Evolutionary conservation across 108 stramenopile species (phyloP).

Genomic region (Schizochytrium sp.): DNA sequence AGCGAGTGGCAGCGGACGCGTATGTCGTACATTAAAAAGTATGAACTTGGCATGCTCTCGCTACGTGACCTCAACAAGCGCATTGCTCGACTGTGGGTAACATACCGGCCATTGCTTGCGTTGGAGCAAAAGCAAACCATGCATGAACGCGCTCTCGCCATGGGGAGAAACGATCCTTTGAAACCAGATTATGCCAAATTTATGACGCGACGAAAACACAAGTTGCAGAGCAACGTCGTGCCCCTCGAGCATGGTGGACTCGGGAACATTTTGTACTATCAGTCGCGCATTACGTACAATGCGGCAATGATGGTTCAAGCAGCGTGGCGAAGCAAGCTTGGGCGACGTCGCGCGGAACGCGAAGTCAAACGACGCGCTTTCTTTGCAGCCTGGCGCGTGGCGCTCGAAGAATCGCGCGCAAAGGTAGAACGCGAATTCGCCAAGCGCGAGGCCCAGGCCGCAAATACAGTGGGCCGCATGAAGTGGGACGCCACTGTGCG

Average conservation of each 20-base stretch:
- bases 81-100: neutral
- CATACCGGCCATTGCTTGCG: neutral
- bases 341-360: slow-evolving; percentile 28
- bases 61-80: slow-evolving; percentile 23
- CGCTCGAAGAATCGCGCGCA: slow-evolving; percentile 30
- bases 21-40: slow-evolving; percentile 11
- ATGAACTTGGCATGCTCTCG: slow-evolving; percentile 22
- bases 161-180: slow-evolving; percentile 36
- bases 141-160: slow-evolving; percentile 31
- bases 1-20: slow-evolving; percentile 11
- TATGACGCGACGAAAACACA: slow-evolving; percentile 18
- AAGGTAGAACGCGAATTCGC: slow-evolving; percentile 38
- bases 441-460: slow-evolving; percentile 26
- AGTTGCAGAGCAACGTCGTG: slow-evolving; percentile 17
- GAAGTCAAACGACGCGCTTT: slow-evolving; percentile 33
- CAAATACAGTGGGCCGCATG: slow-evolving; percentile 33
- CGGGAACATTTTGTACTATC: slow-evolving; percentile 28
- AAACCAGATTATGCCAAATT: slow-evolving; percentile 50
- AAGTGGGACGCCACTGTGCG: slow-evolving; percentile 56
- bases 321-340: slow-evolving; percentile 28
- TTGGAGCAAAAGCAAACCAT: slow-evolving; percentile 2
- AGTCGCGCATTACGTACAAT: neutral
- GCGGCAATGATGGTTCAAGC: slow-evolving; percentile 40
- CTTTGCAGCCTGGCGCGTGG: slow-evolving; percentile 27
- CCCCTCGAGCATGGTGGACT: slow-evolving; percentile 47